Percentiles rank a stretch among this genome's conserved stretches.
phyloP scores from a whole-genome alignment of 345 rosid genomes.

The Syzygium grande region DNA sequence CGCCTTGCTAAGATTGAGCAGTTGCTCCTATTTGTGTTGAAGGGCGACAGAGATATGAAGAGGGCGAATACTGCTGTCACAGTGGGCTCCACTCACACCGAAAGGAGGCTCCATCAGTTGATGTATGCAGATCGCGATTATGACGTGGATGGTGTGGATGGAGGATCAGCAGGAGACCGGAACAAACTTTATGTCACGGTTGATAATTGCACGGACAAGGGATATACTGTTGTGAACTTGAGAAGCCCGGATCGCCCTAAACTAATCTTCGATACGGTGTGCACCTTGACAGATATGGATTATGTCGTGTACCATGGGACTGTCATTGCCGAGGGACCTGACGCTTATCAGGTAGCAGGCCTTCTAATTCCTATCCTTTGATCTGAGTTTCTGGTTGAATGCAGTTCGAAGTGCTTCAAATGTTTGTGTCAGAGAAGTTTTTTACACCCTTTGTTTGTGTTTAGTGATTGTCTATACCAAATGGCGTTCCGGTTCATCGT shows the following conservation, averaged over 20 bases:
- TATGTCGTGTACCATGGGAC: constrained; percentile 72
- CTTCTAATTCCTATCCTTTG: neutral
- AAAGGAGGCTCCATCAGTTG: constrained; percentile 75
- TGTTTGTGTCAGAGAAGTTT: neutral
- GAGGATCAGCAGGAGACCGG: constrained; percentile 25
- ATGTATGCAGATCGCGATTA: constrained; percentile 86
- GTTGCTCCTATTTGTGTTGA: constrained; percentile 59
- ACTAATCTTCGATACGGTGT: constrained; percentile 66
- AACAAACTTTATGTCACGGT: constrained; percentile 46
- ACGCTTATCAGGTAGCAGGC: constrained; percentile 62
- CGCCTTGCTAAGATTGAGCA: constrained; percentile 50
- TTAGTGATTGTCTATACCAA: neutral
- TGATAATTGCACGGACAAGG: constrained; percentile 54
- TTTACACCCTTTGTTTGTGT: neutral
- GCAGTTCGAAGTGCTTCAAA: neutral
- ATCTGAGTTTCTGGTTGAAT: neutral
- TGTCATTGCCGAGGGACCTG: constrained; percentile 63
- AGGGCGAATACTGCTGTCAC: constrained; percentile 66
- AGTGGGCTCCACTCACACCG: constrained; percentile 60
- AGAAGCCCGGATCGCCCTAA: constrained; percentile 68
- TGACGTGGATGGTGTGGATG: constrained; percentile 23
- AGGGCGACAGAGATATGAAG: constrained; percentile 52
- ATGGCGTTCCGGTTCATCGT: neutral
- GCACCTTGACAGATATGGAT: constrained; percentile 80
- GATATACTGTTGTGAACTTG: constrained; percentile 66